A percentile compares a stretch with the other conserved stretches of the same genome.
Evolutionary conservation across 805 yeast species (phyloP).

Genomic region (Helenozyma rhizophorensis): DNA sequence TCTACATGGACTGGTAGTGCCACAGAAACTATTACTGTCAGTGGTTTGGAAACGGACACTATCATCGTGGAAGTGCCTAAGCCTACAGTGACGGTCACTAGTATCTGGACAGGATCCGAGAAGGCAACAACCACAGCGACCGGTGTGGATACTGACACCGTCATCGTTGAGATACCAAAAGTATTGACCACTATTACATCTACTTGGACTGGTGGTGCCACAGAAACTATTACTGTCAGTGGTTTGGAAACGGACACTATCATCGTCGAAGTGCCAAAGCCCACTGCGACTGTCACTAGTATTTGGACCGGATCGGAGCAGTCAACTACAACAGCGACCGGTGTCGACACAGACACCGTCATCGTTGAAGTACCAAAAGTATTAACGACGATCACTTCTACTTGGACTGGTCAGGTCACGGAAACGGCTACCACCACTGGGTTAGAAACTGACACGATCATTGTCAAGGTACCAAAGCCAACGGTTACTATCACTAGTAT

Average conservation of each 20-base stretch:
- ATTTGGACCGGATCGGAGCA: slow-evolving; percentile 3
- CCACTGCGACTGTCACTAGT: slow-evolving; percentile 5
- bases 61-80: slow-evolving; percentile 11
- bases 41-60: slow-evolving; percentile 11
- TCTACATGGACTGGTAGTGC: slow-evolving; percentile 7
- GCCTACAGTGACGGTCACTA: slow-evolving; percentile 10
- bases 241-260: slow-evolving; percentile 6
- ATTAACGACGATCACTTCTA: slow-evolving; percentile 7
- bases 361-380: slow-evolving; percentile 6
- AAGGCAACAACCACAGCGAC: slow-evolving; percentile 13
- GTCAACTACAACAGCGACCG: neutral
- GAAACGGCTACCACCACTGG: slow-evolving; percentile 9
- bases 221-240: slow-evolving; percentile 2
- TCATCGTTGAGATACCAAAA: slow-evolving; percentile 10
- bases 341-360: slow-evolving; percentile 7
- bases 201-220: slow-evolving; percentile 1
- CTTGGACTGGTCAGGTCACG: slow-evolving; percentile 7
- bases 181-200: neutral
- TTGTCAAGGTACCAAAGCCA: slow-evolving; percentile 5
- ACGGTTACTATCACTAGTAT: slow-evolving; percentile 9
- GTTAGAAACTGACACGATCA: slow-evolving; percentile 6
- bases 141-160: slow-evolving; percentile 14
- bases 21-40: slow-evolving; percentile 7
- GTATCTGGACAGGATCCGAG: slow-evolving; percentile 4
- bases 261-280: slow-evolving; percentile 8